phyloP scores from a whole-genome alignment of 169 alveolate genomes.

The Plasmodium cynomolgi region DNA sequence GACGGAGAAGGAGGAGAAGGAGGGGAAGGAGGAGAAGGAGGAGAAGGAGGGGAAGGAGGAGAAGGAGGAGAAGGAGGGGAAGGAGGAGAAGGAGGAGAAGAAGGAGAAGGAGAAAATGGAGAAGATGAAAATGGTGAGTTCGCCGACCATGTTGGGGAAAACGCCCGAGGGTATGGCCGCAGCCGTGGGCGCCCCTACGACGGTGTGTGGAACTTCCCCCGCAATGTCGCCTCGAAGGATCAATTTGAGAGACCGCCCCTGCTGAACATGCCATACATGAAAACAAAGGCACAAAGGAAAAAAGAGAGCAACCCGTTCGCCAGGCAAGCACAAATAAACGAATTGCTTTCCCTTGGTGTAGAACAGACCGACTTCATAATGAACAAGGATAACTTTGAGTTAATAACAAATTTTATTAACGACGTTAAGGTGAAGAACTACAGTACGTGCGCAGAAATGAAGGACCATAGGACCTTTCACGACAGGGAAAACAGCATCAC shows the following conservation, averaged over 20 bases:
- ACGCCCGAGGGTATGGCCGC: not conserved
- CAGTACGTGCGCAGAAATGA: not conserved
- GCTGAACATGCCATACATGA: not conserved
- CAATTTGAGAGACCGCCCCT: not conserved
- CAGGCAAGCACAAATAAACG: not conserved
- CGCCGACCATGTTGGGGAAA: not conserved
- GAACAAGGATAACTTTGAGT: conserved; percentile 2
- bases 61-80: too few relatives aligned
- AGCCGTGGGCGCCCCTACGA: not conserved
- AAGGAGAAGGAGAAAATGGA: too few relatives aligned
- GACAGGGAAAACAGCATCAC: not conserved
- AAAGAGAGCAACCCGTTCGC: not conserved
- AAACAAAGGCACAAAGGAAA: not conserved
- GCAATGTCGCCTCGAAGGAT: not conserved
- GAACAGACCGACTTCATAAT: not conserved
- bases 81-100: too few relatives aligned
- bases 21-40: too few relatives aligned
- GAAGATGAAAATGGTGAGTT: not conserved
- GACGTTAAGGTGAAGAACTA: conserved; percentile 16
- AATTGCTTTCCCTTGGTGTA: not conserved
- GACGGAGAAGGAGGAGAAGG: not conserved
- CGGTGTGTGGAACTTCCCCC: not conserved
- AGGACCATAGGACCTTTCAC: not conserved
- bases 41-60: too few relatives aligned
- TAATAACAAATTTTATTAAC: conserved; percentile 38